Evolutionary conservation across 2,329 filamentous ascomycete species (phyloP).

Genomic region (Aspergillus phoenicis): DNA sequence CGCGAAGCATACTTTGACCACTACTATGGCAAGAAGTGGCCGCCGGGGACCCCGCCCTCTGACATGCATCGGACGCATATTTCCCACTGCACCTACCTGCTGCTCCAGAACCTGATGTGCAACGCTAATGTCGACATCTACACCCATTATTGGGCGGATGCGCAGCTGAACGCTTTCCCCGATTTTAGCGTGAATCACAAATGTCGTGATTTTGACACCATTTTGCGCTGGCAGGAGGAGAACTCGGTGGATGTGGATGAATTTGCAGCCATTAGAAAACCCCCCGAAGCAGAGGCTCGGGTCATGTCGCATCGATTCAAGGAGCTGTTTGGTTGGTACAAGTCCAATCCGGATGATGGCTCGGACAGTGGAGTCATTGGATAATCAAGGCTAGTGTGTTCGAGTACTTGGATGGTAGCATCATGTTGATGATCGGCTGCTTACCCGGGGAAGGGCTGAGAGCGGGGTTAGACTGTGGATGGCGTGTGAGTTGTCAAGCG

Average conservation of each 20-base stretch:
- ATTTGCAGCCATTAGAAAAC: not conserved
- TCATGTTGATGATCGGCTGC: not conserved
- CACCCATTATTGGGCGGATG: constrained; percentile 3
- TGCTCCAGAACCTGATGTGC: constrained; percentile 10
- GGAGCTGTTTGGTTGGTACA: constrained; percentile 6
- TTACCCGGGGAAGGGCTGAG: not conserved
- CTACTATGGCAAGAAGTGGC: constrained; percentile 7
- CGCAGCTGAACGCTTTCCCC: constrained; percentile 7
- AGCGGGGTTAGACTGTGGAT: not conserved
- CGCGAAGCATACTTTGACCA: constrained; percentile 8
- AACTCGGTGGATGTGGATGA: not conserved
- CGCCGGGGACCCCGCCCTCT: not conserved
- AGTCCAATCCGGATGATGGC: not conserved
- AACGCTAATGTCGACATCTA: constrained; percentile 3
- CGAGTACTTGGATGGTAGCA: not conserved
- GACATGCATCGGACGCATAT: constrained; percentile 11
- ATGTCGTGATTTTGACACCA: constrained; percentile 4
- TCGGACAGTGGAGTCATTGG: not conserved
- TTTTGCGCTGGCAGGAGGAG: constrained; percentile 2
- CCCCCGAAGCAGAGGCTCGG: not conserved
- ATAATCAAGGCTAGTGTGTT: not conserved
- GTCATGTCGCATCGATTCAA: constrained; percentile 6
- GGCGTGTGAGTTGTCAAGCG: not conserved
- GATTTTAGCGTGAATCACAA: constrained; percentile 11
- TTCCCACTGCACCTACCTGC: constrained; percentile 10